These are phyloP conservation scores for Ramaria sp. DNA, from an alignment of 768 basidiomycete genomes.

Conservation along the genomic window DNA sequence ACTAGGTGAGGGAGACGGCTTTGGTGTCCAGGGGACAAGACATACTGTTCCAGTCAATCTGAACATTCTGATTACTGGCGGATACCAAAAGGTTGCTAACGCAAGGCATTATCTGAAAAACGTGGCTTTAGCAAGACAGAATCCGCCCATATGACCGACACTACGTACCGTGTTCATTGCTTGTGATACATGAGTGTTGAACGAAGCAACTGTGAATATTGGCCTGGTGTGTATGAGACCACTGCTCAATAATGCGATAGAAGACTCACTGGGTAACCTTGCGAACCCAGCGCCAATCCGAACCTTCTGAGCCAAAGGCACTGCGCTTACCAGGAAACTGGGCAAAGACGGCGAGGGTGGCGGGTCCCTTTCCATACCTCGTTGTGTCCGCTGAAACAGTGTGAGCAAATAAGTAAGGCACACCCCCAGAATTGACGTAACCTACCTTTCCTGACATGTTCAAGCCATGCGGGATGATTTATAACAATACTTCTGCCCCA, in stretches of 20 bases:
- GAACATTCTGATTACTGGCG: background rate
- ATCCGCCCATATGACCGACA: background rate
- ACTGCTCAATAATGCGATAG: background rate
- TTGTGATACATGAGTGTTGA: background rate
- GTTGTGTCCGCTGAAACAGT: background rate
- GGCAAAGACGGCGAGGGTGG: background rate
- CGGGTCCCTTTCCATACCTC: background rate
- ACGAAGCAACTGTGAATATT: background rate
- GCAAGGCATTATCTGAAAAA: background rate
- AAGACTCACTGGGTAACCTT: background rate
- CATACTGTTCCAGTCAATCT: constrained; percentile 3
- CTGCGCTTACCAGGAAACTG: background rate
- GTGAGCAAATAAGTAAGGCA: background rate
- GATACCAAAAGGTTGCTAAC: background rate
- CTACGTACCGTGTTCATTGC: background rate
- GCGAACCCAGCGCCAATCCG: background rate
- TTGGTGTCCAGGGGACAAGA: background rate
- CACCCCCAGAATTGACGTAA: background rate
- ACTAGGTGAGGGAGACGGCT: background rate
- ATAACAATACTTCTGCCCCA: constrained; percentile 13
- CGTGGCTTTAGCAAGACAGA: background rate
- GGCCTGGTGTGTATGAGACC: background rate
- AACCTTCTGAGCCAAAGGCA: background rate
- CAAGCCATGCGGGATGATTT: constrained; percentile 14
- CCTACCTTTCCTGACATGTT: constrained; percentile 11